Base-by-base conservation (phyloP, 257 asterid genomes). In the Anisodus acutangulus region DNA sequence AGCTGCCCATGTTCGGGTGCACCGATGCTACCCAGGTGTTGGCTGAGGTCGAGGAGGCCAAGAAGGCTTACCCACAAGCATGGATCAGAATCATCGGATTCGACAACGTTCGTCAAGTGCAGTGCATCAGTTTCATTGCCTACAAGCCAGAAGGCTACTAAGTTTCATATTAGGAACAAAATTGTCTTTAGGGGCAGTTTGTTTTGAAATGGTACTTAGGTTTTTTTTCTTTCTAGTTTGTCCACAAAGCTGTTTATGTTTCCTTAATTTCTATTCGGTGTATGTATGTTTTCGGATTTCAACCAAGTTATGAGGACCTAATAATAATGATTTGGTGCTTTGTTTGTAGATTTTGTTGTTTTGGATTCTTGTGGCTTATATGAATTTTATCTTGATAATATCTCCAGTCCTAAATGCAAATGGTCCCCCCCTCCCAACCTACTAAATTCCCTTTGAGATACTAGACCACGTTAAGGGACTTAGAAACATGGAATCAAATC, bases 1-100 rank as follows among this genome's bases (percentile, higher is more conserved):
- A 92, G 91, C 58, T 89, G 82, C 93, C 94, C 60, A 92, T 92
- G 93, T 92, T 85, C 47, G 92, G 93, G 60, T 90, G 94, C 91
- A 91, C 88, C 0, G 94, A 92, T 55, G 39, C 92, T 0, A 1
- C 85, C 4, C 93, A 90, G 82, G 94, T 92, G 80, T 1, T 90
- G 78, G 45, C 10, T 9, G 93, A 92, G 88, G 47, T 91, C 0
- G 37, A 58, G 8, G 94, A 92, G 81, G 47, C 22, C 60, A 79
- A 35, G 78, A 90, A 84, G 64, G 86, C 31, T 4, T 59, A 88
- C 82, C 95, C 91, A 2, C 13, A 54, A 0, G 55, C 66, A 2
- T 91, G 86, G 89, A n/a, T 85, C 3, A 82, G 93, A 35, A 86
- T 92, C 88, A 87, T 91, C 41, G 95, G 94, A 4, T 92, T 92